phyloP scores from a whole-genome alignment of 345 rosid species.

The Angophora floribunda region DNA sequence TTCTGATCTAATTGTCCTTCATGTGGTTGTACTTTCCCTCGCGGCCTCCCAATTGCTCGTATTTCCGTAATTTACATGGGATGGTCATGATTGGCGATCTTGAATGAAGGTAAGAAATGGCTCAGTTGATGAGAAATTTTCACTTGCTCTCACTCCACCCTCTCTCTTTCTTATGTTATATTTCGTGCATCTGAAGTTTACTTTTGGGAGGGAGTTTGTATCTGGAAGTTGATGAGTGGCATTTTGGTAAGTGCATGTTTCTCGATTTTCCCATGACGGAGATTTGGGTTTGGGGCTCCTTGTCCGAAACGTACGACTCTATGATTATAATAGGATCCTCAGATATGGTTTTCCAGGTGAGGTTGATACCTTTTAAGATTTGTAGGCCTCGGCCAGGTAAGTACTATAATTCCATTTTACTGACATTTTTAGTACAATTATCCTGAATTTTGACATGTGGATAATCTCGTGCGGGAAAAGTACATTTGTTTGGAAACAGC shows the following conservation, averaged over 20 bases:
- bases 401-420: background rate
- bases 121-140: background rate
- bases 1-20: background rate
- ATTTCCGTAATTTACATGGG: background rate
- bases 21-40: background rate
- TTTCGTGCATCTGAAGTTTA: background rate
- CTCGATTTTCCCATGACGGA: background rate
- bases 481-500: background rate
- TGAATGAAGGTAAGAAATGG: background rate
- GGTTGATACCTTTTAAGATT: background rate
- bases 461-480: background rate
- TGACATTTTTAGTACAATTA: background rate
- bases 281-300: background rate
- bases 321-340: background rate
- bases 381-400: background rate
- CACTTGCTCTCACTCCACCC: background rate
- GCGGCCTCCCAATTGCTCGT: background rate
- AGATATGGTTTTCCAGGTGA: background rate
- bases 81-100: background rate
- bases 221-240: background rate
- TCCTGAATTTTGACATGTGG: background rate
- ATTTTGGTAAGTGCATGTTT: background rate
- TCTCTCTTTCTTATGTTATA: background rate
- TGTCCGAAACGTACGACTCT: background rate
- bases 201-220: background rate